Conservation (phyloP, 2,329 filamentous ascomycete genomes). For the Epicoccum nigrum region DNA sequence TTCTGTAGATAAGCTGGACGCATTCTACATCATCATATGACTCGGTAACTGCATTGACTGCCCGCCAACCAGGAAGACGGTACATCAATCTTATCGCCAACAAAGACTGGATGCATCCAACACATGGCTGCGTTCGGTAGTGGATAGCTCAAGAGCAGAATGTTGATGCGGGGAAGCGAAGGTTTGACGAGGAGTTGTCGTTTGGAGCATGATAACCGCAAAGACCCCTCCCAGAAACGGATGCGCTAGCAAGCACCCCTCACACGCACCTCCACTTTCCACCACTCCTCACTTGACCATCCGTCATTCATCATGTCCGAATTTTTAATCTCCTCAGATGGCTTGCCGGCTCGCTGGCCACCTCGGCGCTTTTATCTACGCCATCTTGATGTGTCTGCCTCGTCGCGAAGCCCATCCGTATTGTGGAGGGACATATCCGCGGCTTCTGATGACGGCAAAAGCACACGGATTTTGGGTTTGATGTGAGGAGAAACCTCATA, state of each 20-base stretch:
- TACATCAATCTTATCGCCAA: too few species aligned
- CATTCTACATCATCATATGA: too few species aligned
- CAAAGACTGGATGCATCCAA: constrained; percentile 1
- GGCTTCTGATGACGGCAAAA: background rate
- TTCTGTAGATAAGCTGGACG: too few species aligned
- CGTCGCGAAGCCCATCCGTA: background rate
- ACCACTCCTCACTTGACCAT: constrained; percentile 9
- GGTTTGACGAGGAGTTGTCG: constrained; percentile 1
- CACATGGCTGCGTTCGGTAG: constrained; percentile 27
- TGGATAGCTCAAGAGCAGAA: constrained; percentile 26
- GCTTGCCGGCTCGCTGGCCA: background rate
- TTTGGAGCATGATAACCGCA: background rate
- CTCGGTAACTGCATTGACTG: too few species aligned
- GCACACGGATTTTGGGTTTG: background rate
- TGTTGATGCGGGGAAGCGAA: constrained; percentile 19
- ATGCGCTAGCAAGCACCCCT: constrained; percentile 11
- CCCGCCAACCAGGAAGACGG: too few species aligned
- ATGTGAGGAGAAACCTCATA: background rate
- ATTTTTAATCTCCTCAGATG: background rate
- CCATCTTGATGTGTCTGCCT: background rate
- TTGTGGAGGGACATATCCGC: background rate
- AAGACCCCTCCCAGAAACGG: background rate
- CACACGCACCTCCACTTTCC: constrained; percentile 16
- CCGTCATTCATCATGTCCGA: constrained; percentile 5
- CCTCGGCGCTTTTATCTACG: constrained; percentile 3